phyloP scores from a whole-genome alignment of 2,329 filamentous ascomycete genomes.

The Claviceps sorghi region DNA sequence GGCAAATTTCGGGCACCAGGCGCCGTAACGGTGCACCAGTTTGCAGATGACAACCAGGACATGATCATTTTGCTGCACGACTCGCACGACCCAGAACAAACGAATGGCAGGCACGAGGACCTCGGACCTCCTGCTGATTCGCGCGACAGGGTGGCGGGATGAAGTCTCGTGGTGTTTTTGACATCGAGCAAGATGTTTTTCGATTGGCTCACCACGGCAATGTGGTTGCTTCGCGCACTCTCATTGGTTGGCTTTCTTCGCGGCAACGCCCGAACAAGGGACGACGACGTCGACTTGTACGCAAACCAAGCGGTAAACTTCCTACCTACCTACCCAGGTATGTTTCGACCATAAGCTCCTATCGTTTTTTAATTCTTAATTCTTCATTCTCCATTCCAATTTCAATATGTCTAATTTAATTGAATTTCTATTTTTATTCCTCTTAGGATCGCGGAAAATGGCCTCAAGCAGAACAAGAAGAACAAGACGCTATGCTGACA shows the following conservation, averaged over 20 bases:
- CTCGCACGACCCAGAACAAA: not conserved
- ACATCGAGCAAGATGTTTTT: too few relatives aligned
- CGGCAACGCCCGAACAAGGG: not conserved
- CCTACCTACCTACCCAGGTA: too few relatives aligned
- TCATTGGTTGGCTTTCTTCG: slow-evolving; percentile 7
- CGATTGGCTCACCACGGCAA: slow-evolving; percentile 5
- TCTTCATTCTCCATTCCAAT: too few relatives aligned
- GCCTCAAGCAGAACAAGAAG: not conserved
- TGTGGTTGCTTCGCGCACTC: slow-evolving; percentile 3
- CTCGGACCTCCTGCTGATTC: not conserved
- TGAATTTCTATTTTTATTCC: too few relatives aligned
- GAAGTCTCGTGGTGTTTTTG: not conserved
- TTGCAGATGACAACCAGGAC: too few relatives aligned
- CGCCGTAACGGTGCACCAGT: too few relatives aligned
- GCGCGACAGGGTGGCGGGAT: not conserved
- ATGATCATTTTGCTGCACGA: not conserved
- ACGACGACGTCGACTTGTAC: not conserved
- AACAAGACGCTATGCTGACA: not conserved
- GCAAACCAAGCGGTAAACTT: not conserved
- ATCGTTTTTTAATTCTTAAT: too few relatives aligned
- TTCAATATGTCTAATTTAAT: too few relatives aligned
- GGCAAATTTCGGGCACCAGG: too few relatives aligned
- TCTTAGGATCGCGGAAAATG: not conserved
- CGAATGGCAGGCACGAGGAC: too few relatives aligned
- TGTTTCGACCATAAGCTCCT: too few relatives aligned